phyloP scores from a whole-genome alignment of 2,329 filamentous ascomycete genomes.

The Neoascochyta sp. region DNA sequence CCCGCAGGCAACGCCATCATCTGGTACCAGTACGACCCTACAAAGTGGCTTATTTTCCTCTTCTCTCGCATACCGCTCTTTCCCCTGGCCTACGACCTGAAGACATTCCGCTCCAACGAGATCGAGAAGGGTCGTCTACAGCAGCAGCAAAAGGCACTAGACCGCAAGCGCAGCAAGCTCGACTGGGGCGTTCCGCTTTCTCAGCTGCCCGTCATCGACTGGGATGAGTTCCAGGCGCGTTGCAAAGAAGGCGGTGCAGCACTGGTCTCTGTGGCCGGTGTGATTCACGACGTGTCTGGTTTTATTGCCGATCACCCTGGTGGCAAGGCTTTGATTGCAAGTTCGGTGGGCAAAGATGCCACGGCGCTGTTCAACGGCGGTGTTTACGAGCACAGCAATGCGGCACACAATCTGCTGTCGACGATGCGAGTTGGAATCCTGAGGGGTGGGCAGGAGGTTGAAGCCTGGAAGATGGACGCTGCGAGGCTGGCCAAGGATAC shows the following conservation, averaged over 20 bases:
- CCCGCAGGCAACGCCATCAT: conserved; percentile 34
- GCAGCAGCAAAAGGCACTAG: conserved; percentile 40
- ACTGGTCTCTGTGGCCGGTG: conserved; percentile 36
- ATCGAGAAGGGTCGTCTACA: conserved; percentile 42
- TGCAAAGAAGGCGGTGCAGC: conserved; percentile 29
- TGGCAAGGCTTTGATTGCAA: conserved; percentile 36
- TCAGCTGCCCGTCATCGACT: conserved; percentile 37
- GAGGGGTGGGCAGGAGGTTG: conserved; percentile 39
- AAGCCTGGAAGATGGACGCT: conserved; percentile 37
- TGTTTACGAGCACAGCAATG: conserved; percentile 40
- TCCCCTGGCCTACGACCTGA: conserved; percentile 36
- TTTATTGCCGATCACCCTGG: conserved; percentile 40
- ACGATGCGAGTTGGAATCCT: conserved; percentile 41
- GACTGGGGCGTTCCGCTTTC: conserved; percentile 40
- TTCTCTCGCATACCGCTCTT: conserved; percentile 29
- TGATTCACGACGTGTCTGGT: conserved; percentile 38
- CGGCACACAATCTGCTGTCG: conserved; percentile 39
- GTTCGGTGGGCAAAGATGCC: conserved; percentile 38
- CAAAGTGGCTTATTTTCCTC: conserved; percentile 40
- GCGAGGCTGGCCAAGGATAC: conserved; percentile 65
- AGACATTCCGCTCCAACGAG: conserved; percentile 40
- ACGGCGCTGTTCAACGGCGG: conserved; percentile 42
- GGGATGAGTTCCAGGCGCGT: conserved; percentile 36
- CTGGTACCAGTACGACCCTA: conserved; percentile 41
- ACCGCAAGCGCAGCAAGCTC: conserved; percentile 32